Base-by-base conservation (phyloP, 2,329 filamentous ascomycete genomes). In the Colletotrichum caudatum region DNA sequence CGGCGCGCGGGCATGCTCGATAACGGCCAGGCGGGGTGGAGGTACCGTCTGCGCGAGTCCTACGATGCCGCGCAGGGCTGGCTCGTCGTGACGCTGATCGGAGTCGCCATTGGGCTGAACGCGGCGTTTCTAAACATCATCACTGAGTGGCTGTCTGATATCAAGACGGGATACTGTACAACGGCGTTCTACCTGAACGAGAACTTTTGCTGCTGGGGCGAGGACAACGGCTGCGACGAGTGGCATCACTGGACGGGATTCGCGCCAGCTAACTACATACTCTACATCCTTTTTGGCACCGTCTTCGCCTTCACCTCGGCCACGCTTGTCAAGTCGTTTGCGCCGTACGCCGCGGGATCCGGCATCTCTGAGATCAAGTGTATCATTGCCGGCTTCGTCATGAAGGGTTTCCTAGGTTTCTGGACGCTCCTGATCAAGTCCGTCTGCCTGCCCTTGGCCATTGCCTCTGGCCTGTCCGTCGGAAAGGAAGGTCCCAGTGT, bases 291-390 rank as follows among this genome's bases (percentile, higher is more conserved):
- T 64, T 96, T 97, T 82, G 94, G 93, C 90, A 90, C 91, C 1
- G 79, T 93, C 3, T 97, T 98, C 80, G 93, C 95, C 23, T 92
- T 93, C 65, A 92, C 92, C 4, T 92, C 95, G 2, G 95, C 95
- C 0, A 91, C 88, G 48, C 86, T 99, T 51, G 96, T 99, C 78
- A 96, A 94, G 80, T 91, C 90, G 1, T 98, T 96, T 81, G 95
- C 96, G 5, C 96, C 96, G 0, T 99, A 99, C 80, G 96, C 96
- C 14, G 96, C 96, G 44, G 96, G 96, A 20, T 97, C 94, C 16
- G 96, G 96, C 51, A 99, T 99, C 70, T 98, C 94, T 16, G 96
- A 99, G 84, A 99, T 99, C 87, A 99, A 99, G 82, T 97, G 94
- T 82, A 98, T 99, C 79, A 97, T 99, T 78, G 96, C 95, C 5